Conservation (phyloP, 169 alveolate species). For the Cryptosporidium meleagridis region DNA sequence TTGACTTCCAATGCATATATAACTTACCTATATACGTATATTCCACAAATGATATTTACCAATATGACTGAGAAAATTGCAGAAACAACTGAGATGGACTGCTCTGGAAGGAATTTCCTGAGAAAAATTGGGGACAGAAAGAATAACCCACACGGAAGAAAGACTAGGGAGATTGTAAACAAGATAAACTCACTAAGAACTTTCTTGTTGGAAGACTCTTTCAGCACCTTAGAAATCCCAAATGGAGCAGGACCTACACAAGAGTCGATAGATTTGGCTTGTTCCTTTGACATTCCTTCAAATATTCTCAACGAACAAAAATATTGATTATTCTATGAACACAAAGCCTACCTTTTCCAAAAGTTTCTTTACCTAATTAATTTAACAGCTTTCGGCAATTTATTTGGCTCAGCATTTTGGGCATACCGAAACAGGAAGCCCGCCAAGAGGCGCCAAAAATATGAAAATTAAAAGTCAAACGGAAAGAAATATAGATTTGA, state of each 20-base stretch:
- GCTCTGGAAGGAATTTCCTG: constrained; percentile 23
- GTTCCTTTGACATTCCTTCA: neutral
- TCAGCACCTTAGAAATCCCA: constrained; percentile 46
- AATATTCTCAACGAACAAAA: neutral
- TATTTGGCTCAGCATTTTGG: neutral
- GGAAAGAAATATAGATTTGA: neutral
- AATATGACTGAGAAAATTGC: constrained; percentile 58
- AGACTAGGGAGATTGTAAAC: constrained; percentile 28
- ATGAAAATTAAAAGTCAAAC: neutral
- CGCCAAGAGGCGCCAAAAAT: neutral
- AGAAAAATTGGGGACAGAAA: constrained; percentile 33
- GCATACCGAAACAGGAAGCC: neutral
- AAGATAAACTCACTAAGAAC: constrained; percentile 37
- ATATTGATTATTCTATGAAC: neutral
- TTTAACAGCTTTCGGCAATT: neutral
- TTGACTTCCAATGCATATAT: neutral
- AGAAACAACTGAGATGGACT: constrained; percentile 47
- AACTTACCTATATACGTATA: constrained; percentile 71
- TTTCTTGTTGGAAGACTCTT: constrained; percentile 38
- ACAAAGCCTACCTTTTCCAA: neutral
- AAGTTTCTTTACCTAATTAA: neutral
- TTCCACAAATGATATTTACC: constrained; percentile 48
- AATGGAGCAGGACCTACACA: constrained; percentile 74
- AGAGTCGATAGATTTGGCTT: neutral
- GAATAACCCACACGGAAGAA: constrained; percentile 68